Evolutionary conservation across 2,329 filamentous ascomycete species (phyloP).

Genomic region (Penicillium sp.): DNA sequence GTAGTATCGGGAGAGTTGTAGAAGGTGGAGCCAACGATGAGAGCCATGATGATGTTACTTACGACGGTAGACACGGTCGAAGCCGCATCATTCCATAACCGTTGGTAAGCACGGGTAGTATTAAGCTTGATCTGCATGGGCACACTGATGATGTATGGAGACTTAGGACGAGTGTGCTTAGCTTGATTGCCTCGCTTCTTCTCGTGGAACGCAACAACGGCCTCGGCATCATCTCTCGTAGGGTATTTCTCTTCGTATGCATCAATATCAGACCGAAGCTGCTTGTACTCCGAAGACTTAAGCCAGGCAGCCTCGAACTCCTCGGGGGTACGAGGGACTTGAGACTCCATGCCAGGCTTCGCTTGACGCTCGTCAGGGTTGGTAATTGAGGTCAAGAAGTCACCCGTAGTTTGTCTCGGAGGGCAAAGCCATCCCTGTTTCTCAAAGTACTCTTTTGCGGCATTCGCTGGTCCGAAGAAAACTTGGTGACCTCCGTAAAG

Average conservation of each 20-base stretch:
- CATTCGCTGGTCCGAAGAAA: conserved; percentile 64
- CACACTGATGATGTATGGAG: conserved; percentile 12
- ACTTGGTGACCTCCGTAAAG: conserved; percentile 76
- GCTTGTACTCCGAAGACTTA: conserved; percentile 38
- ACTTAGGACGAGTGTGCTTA: conserved; percentile 27
- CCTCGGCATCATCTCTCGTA: conserved; percentile 8
- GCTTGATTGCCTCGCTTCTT: conserved; percentile 26
- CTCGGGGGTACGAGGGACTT: conserved; percentile 64
- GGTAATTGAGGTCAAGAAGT: conserved; percentile 69
- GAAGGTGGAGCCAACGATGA: conserved; percentile 79
- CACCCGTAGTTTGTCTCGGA: conserved; percentile 64
- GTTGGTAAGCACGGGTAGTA: conserved; percentile 65
- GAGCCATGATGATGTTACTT: conserved; percentile 58
- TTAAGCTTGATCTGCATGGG: conserved; percentile 14
- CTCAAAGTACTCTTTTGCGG: conserved; percentile 66
- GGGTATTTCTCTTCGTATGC: conserved; percentile 32
- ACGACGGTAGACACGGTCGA: conserved; percentile 8
- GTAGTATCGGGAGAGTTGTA: conserved; percentile 69
- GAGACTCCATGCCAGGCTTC: conserved; percentile 58
- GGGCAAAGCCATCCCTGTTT: conserved; percentile 68
- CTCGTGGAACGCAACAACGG: conserved; percentile 27
- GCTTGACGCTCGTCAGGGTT: conserved; percentile 61
- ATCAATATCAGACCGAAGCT: conserved; percentile 35
- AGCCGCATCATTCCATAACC: conserved; percentile 74
- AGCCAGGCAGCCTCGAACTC: conserved; percentile 55